Base-by-base conservation (phyloP, 768 basidiomycete genomes). In the Podaxis sp. region DNA sequence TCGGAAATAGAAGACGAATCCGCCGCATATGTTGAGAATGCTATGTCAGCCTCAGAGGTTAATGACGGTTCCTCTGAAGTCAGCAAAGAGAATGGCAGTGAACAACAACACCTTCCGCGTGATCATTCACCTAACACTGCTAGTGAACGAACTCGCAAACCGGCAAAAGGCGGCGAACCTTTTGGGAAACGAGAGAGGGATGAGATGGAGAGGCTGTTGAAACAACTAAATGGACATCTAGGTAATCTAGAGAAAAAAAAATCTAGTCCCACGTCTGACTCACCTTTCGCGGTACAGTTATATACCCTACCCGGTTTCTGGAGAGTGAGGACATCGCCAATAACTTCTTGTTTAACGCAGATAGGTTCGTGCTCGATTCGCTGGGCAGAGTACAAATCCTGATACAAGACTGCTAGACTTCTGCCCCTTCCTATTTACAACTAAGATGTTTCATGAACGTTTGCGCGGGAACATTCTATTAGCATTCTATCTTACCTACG, bases 281-380 rank as follows among this genome's bases (percentile, higher is more conserved):
- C 9, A 63, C 40, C 49, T 25, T 51, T n/a, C 33, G 3, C 15
- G 37, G 38, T 59, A 2, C 66, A 96, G 96, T 98, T 41, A 59
- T 93, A 11, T 91, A 91, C 75, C 88, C 96, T 2, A 91, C 81
- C 15, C 85, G 87, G 11, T 98, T 98, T 77, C 70, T 98, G 64
- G 96, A 98, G 74, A 91, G 86, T n/a, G 96, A 98, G 75, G 94
- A 96, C 70, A 80, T 86, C 1, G 88, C 90, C 5, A 90, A 96
- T 66, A 98, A 98, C 72, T 96, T 97, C 78, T 76, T 97, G 64
- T 96, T 96, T 76, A 93, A 91, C 69, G 85, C 93, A 29, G 95
- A 96, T 70, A 82, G 83, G 90, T 89, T 65, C 63, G 81, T 71
- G 15, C 50, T 37, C 37, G 52, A 54, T 17, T 51, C 29, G 13